These are phyloP conservation scores for Crithidia mellificae DNA, from an alignment of 208 protist genomes.

Conservation along the genomic window DNA sequence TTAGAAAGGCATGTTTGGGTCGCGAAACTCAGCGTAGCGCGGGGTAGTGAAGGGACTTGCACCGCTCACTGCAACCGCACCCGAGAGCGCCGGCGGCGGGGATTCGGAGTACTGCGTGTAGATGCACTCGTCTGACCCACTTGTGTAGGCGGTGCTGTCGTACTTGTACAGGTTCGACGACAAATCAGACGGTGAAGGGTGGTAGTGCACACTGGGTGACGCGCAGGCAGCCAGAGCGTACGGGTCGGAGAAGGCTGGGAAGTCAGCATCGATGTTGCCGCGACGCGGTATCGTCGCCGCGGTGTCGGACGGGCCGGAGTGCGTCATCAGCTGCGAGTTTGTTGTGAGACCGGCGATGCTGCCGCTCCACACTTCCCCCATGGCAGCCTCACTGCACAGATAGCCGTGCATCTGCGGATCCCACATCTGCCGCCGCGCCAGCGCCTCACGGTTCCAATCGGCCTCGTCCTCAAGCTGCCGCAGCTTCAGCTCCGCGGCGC, in stretches of 20 bases:
- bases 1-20: slow-evolving; percentile 7
- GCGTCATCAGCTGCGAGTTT: slow-evolving; percentile 6
- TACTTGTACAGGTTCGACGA: slow-evolving; percentile 7
- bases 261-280: neutral
- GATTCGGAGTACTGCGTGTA: slow-evolving; percentile 8
- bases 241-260: neutral
- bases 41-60: slow-evolving; percentile 3
- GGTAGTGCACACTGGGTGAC: neutral
- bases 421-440: slow-evolving; percentile 9
- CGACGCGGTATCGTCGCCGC: neutral
- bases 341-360: neutral
- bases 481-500: slow-evolving; percentile 15
- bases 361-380: neutral
- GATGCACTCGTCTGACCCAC: slow-evolving; percentile 6
- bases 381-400: slow-evolving; percentile 1
- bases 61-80: neutral
- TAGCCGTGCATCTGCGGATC: neutral
- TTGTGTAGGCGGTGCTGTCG: slow-evolving; percentile 6
- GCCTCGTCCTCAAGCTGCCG: slow-evolving; percentile 13
- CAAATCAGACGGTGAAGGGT: neutral
- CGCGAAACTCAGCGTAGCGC: neutral
- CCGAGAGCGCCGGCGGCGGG: neutral
- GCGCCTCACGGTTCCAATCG: slow-evolving; percentile 7
- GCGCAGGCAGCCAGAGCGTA: neutral
- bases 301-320: neutral